These are phyloP conservation scores for Fomitopsis pinicola DNA, from an alignment of 1,284 basidiomycete genomes.

Conservation along the genomic window DNA sequence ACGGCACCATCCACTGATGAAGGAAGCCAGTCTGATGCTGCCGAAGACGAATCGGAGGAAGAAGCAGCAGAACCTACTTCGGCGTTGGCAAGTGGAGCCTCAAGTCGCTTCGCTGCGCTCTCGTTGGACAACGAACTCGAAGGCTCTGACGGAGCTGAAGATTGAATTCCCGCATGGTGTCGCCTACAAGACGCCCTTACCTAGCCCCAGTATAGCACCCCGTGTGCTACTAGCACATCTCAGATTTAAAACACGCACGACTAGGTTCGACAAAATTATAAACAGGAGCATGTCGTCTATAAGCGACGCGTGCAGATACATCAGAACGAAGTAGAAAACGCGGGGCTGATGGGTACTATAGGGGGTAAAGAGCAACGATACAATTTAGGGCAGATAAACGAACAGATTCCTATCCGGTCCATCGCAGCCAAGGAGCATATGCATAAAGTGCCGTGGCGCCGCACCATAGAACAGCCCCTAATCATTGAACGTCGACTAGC, in stretches of 20 bases:
- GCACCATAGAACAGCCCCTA: not conserved
- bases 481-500: not conserved
- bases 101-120: constrained; percentile 22
- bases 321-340: not conserved
- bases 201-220: too few relatives aligned
- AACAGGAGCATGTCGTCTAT: not conserved
- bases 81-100: not conserved
- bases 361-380: not conserved
- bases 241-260: not conserved
- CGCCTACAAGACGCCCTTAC: too few relatives aligned
- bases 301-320: not conserved
- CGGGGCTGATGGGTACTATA: too few relatives aligned
- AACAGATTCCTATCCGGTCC: not conserved
- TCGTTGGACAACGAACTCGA: constrained; percentile 9
- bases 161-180: not conserved
- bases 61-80: constrained; percentile 2
- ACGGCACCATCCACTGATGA: constrained; percentile 1
- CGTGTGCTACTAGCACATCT: too few relatives aligned
- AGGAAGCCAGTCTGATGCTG: not conserved
- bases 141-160: not conserved
- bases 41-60: constrained; percentile 14
- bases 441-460: not conserved
- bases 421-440: not conserved
- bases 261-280: not conserved
- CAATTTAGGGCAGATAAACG: not conserved